These are phyloP conservation scores for Xylaria sp. DNA, from an alignment of 2,329 filamentous ascomycete genomes.

Conservation along the genomic window DNA sequence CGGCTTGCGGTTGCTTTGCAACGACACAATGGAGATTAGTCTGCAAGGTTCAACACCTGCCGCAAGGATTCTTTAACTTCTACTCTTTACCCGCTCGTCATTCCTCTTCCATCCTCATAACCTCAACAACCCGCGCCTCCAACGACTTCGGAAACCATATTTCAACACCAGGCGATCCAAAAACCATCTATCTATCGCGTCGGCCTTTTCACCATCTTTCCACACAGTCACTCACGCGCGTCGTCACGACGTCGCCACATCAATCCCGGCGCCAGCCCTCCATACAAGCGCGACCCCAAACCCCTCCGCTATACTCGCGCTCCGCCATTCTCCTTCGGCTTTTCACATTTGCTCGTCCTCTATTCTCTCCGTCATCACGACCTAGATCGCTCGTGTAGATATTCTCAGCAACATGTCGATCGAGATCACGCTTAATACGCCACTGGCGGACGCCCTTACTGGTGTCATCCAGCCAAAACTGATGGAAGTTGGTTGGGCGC, in stretches of 20 bases:
- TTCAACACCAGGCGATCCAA: constrained; percentile 1
- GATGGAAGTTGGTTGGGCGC: constrained; percentile 91
- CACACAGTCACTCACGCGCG: constrained; percentile 19
- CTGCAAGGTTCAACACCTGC: constrained; percentile 34
- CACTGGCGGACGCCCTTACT: constrained; percentile 85
- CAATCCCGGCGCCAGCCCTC: constrained; percentile 19
- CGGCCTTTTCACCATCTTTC: constrained; percentile 14
- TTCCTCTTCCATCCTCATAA: constrained; percentile 19
- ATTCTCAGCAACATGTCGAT: constrained; percentile 72
- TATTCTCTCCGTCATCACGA: not conserved
- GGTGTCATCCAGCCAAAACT: constrained; percentile 88
- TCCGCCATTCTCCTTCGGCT: constrained; percentile 1
- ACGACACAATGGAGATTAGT: constrained; percentile 22
- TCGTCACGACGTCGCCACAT: constrained; percentile 36
- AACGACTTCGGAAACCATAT: not conserved
- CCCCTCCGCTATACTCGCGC: constrained; percentile 22
- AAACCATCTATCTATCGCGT: not conserved
- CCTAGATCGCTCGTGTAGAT: not conserved
- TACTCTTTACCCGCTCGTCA: constrained; percentile 31
- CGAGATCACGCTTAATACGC: constrained; percentile 80
- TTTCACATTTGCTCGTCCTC: not conserved
- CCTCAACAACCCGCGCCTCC: constrained; percentile 6
- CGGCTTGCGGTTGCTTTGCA: constrained; percentile 9
- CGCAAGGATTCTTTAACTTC: constrained; percentile 39
- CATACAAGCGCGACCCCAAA: constrained; percentile 17